These are phyloP conservation scores for Berkeleyomyces rouxiae DNA, from an alignment of 2,329 filamentous ascomycete species.

Conservation along the genomic window DNA sequence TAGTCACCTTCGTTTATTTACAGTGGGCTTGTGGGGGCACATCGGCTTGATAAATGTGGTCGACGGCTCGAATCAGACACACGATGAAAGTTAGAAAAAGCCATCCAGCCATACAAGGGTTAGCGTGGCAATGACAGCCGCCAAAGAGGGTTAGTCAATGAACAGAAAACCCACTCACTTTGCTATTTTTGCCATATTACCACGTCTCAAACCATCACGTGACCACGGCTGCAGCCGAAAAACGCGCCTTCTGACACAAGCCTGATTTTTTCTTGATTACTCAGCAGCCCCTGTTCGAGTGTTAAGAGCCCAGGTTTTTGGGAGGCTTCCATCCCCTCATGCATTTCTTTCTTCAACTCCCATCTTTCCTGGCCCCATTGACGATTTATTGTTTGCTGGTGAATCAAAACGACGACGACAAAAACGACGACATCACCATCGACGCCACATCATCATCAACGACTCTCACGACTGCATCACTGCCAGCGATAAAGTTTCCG, in stretches of 20 bases:
- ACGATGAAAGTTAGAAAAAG: too few relatives aligned
- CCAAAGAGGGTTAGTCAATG: too few relatives aligned
- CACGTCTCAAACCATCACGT: too few relatives aligned
- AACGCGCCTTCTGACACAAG: neutral
- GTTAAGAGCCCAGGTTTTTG: neutral
- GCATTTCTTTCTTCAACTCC: slow-evolving; percentile 2
- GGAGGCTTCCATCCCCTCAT: neutral
- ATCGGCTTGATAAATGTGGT: neutral
- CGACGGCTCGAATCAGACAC: neutral
- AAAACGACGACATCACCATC: neutral
- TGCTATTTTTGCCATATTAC: too few relatives aligned
- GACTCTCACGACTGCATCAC: neutral
- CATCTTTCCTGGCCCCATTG: neutral
- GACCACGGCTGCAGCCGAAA: too few relatives aligned
- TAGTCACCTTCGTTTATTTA: neutral
- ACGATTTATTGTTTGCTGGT: too few relatives aligned
- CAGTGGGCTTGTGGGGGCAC: neutral
- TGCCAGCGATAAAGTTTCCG: neutral
- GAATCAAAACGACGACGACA: neutral
- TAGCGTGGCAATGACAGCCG: too few relatives aligned
- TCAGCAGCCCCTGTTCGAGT: neutral
- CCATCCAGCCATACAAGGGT: too few relatives aligned
- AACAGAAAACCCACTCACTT: too few relatives aligned
- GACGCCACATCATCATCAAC: neutral
- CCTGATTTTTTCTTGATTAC: neutral